Base-by-base conservation (phyloP, 768 basidiomycete species). In the Cubamyces sp. region DNA sequence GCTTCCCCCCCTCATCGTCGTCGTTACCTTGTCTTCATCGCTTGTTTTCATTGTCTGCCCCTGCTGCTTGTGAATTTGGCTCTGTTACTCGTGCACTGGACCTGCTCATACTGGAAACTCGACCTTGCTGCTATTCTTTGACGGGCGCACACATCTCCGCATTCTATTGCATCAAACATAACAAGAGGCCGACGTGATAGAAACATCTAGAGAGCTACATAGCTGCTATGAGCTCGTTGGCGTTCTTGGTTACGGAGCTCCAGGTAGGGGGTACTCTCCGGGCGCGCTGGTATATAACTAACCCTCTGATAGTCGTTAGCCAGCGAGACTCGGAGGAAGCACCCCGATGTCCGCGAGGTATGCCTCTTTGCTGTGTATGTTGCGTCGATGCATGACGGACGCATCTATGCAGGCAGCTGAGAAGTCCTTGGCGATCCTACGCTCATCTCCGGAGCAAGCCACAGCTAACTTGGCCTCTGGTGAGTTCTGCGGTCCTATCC, bases 341-440 rank as follows among this genome's bases (percentile, higher is more conserved):
- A 96, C 92, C 92, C 94, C 21, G 95, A 97, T 73, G 92, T 97
- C 67, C 90, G 92, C 71, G 95, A 96, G 85, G 94, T 95, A 73
- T 71, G 74, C 75, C 43, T 52, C 52, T 43, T 16, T 7, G 28
- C 53, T 25, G 45, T 46, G 43, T 66, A 40, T 64, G 37, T 18
- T 15, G n/a, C 11, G 21, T 14, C 46, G 42, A 12, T 18, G 26
- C 54, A 51, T 16, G n/a, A 18, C 55, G 6, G 8, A 30, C 15
- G 16, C 30, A 46, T 1, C 3, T 6, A n/a, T 11, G 16, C 42
- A 85, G 92, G 94, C 94, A 26, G 91, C 93, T 26, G 94, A 96
- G 74, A 94, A 92, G 74, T 91, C 94, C 2, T 73, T 96, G 23
- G 81, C 88, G 1, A 87, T 94, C 25, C 81, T 96, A 12, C 82